phyloP scores from a whole-genome alignment of 1,139 yeast species.

The Sugiyamaella paludigena region DNA sequence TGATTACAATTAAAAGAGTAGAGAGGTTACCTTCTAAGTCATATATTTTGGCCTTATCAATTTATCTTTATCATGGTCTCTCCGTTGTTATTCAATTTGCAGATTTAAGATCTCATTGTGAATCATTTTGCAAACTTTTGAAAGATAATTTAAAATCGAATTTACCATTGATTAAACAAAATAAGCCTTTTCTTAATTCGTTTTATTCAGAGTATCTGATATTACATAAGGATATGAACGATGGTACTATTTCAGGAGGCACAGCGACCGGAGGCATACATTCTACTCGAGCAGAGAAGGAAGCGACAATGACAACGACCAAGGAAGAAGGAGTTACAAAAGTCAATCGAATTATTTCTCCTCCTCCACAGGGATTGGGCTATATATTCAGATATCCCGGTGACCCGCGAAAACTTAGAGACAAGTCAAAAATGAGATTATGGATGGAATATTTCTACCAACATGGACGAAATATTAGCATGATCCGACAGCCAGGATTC shows the following conservation, averaged over 20 bases:
- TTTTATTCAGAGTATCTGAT: slow-evolving; percentile 85
- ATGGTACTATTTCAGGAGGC: slow-evolving; percentile 36
- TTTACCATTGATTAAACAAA: slow-evolving; percentile 55
- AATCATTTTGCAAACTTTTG: slow-evolving; percentile 68
- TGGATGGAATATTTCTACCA: slow-evolving; percentile 90
- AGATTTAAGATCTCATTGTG: slow-evolving; percentile 77
- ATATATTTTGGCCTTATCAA: slow-evolving; percentile 74
- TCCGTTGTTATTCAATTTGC: slow-evolving; percentile 67
- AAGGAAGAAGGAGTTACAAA: background rate
- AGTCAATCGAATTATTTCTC: slow-evolving; percentile 42
- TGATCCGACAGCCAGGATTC: slow-evolving; percentile 72
- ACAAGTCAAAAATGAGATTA: slow-evolving; percentile 79
- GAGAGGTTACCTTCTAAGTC: slow-evolving; percentile 78
- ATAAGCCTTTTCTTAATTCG: slow-evolving; percentile 65
- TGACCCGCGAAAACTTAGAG: slow-evolving; percentile 70
- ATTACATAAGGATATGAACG: slow-evolving; percentile 35
- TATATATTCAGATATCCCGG: slow-evolving; percentile 85
- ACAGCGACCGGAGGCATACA: slow-evolving; percentile 1
- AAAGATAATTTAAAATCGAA: slow-evolving; percentile 64
- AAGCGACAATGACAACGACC: slow-evolving; percentile 41
- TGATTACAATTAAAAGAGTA: slow-evolving; percentile 78
- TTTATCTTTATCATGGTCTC: slow-evolving; percentile 67
- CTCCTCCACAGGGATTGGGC: slow-evolving; percentile 59
- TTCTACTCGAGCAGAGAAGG: background rate
- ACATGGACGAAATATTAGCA: slow-evolving; percentile 80